Conservation (phyloP, 306 rosid genomes). For the Carpinus viminea region DNA sequence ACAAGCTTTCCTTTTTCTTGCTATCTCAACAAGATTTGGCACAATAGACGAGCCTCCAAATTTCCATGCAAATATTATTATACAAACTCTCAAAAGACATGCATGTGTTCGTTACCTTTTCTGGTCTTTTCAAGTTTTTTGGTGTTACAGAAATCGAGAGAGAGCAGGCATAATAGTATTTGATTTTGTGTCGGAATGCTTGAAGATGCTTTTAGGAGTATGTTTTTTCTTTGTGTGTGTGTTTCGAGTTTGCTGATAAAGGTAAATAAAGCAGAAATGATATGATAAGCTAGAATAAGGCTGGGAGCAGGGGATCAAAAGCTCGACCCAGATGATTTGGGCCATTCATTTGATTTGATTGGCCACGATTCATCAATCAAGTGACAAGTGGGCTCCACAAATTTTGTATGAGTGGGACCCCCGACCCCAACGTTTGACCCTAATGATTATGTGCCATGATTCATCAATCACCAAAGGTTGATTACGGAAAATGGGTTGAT, state of each 20-base stretch:
- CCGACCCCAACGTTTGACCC: conserved; percentile 6
- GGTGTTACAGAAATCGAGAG: not conserved
- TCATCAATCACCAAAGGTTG: not conserved
- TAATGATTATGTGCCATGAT: conserved; percentile 11
- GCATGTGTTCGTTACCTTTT: conserved; percentile 53
- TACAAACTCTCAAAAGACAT: conserved; percentile 29
- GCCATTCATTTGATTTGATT: not conserved
- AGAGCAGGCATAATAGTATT: conserved; percentile 22
- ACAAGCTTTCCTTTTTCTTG: conserved; percentile 36
- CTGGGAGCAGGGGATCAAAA: conserved; percentile 8
- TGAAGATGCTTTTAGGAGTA: conserved; percentile 35
- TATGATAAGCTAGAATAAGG: not conserved
- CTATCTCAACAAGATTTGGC: conserved; percentile 42
- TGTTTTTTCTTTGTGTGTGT: not conserved
- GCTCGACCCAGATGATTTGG: conserved; percentile 33
- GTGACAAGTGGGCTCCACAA: not conserved
- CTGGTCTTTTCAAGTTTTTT: not conserved
- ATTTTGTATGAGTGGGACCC: not conserved
- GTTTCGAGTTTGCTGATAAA: conserved; percentile 13
- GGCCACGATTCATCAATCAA: conserved; percentile 11
- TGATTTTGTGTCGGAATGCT: conserved; percentile 49
- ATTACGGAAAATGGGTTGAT: not conserved
- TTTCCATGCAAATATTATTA: conserved; percentile 57
- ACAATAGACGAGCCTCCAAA: conserved; percentile 30
- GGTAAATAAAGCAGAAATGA: not conserved